phyloP scores from a whole-genome alignment of 257 asterid genomes.

The Scutellaria barbata region DNA sequence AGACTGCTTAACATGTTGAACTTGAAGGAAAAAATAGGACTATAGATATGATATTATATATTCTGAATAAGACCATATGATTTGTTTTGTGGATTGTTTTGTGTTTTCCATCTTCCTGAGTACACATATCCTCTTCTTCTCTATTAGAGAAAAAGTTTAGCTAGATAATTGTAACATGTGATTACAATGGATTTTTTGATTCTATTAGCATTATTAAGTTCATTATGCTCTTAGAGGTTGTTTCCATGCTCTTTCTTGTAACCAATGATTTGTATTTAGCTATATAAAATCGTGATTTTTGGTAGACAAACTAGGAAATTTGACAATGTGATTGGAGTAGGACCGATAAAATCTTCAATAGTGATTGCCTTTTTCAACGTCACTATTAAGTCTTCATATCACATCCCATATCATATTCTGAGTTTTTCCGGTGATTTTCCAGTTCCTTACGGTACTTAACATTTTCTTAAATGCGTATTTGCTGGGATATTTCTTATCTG shows the following conservation, averaged over 20 bases:
- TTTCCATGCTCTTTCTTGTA: background rate
- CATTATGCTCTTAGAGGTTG: background rate
- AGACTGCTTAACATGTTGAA: no score
- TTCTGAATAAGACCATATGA: background rate
- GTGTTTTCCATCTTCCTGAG: background rate
- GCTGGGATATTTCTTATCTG: no score
- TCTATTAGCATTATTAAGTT: background rate
- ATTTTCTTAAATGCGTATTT: no score
- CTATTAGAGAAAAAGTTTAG: background rate
- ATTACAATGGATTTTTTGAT: background rate
- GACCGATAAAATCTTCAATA: background rate
- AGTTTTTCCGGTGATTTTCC: background rate
- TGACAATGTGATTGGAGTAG: background rate
- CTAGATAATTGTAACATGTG: background rate
- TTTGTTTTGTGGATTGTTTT: background rate
- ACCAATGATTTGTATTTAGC: background rate
- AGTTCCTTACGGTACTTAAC: background rate
- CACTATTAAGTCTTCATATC: constrained; percentile 1
- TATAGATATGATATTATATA: background rate
- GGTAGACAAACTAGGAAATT: background rate
- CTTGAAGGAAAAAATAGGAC: background rate
- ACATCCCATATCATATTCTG: background rate
- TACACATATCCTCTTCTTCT: background rate
- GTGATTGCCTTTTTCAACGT: background rate
- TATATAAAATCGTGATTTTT: background rate